Evolutionary conservation across 192 early-diverging fungal species (phyloP), one percentile per base, ranked within the genome.

Genomic region (Pilaira anomala): DNA sequence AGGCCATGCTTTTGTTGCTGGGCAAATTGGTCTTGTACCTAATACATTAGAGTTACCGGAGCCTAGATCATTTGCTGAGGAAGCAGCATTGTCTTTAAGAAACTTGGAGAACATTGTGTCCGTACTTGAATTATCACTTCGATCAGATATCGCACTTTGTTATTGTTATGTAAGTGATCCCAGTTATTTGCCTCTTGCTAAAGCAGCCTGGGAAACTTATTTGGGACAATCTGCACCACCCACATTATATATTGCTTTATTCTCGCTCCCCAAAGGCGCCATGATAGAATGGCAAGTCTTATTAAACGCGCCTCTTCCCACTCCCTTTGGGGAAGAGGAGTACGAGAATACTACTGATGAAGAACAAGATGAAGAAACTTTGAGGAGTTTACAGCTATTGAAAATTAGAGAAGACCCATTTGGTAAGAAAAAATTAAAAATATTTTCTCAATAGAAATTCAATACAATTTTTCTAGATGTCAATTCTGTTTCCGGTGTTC

Each of bases 11-110:
- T 88, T 76, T 68, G 76, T 91, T 50, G 88, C 91, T 18, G 91
- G 91, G 3, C 88, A 90, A 71, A 93, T 93, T 56, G 89, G 88
- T 8, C 77, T 93, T 40, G 72, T 88, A 33, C 91, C 91, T 26
- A 60, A 73, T 21, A 78, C 78, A 3, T 79, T 92, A 69, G 60
- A 75, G 42, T 62, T 93, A 22, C 86, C 87, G 1, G 13, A 39
- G 24, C 65, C 71, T 1, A 16, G 29, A 0, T 81, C 77, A 1
- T 59, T 88, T 24, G 57, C 74, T 14, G 67, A 73, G 13, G 84
- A 90, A 68, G 67, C 67, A 8, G 64, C 75, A 8, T 55, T 80
- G 28, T 85, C 84, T 18, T 63, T 88, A 49, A 77, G 77, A 12
- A 85, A 85, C 50, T 52, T 90, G 18, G 57, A 74, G 39, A 69